Base-by-base conservation (phyloP, 2,329 filamentous ascomycete species). In the Colletotrichum lentis region DNA sequence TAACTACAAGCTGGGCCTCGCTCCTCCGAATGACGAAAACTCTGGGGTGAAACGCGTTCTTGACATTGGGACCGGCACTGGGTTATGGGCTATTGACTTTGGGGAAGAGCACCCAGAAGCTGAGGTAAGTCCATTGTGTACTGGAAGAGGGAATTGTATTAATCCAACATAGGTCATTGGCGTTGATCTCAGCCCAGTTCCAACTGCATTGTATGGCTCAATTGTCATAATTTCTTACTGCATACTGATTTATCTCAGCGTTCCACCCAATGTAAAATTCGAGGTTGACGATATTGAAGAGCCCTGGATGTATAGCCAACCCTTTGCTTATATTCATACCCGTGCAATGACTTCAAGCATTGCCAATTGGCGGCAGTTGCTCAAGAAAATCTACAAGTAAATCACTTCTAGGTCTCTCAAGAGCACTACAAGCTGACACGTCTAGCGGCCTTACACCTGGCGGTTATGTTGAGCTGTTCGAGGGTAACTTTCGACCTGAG, bases 221-320 rank as follows among this genome's bases (percentile, higher is more conserved):
- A 7, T 4, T 11, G 2, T n/a, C 0, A 14, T 47, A 3, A 41
- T 24, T 4, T 27, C 31, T 76, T 22, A 74, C 41, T 74, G 27
- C 16, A 24, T 27, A 10, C 54, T 44, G 11, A 56, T 22, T 20
- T 56, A 5, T 31, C 6, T 11, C 35, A 81, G 77, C 74, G 82
- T 86, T 6, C 86, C 87, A 3, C 84, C 85, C 14, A 90, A 89
- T 69, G 79, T 87, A 39, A 80, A 82, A 47, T 89, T 79, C 31
- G 27, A 37, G 41, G 55, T 58, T 3, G 55, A 47, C 7, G 41
- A 58, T 37, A 2, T 37, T 2, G 55, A 58, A 6, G 55, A 57
- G 18, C 55, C 55, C 6, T 57, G 55, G 55, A 6, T 24, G 24
- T 35, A 37, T 5, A 57, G 41, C 1, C 55, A 4, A 3, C 55